Evolutionary conservation across 257 asterid species (phyloP), one percentile per base, ranked within the genome.

Genomic region (Rhazya stricta): DNA sequence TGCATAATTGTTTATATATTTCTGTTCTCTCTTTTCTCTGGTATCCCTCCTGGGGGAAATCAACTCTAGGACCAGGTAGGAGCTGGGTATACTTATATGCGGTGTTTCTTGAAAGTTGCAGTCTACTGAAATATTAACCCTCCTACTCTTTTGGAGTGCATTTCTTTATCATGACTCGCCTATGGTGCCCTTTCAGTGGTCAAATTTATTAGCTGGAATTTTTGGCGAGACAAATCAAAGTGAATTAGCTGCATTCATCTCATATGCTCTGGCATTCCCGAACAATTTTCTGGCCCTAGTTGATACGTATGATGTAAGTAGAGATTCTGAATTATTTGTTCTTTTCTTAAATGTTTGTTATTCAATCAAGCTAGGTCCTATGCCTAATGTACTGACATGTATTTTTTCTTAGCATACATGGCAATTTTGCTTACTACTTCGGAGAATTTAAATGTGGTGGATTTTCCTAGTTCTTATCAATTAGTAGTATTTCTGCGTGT

Each of bases 241-340:
- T 79, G 98, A 93, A 79, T 78, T 93, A 78, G 97, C 96, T 77
- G 98, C 96, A 80, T 91, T 93, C 85, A 81, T 72, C 74, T 93
- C 96, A 19, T 93, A 93, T 84, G 97, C 98, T 48, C 90, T 93
- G 75, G 97, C 98, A 74, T 93, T 93, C 76, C 98, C 98, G n/a
- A 83, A 78, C 56, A 81, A 75, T 78, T 93, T 93, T 81, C 81
- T 93, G 89, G 97, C 97, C 79, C 96, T 94, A 56, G 97, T 90
- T 70, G 98, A 94, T 86, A 93, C 97, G 27, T 94, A 94, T 84
- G 98, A 91, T 86, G 97, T 91, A 89, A 90, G 98, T 79, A 70
- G 39, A 72, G 75, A 1, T 74, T 30, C 7, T 63, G 41, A 2
- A 9, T 79, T 1, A 10, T 69, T 61, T 16, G 29, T 29, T 45